Evolutionary conservation across 768 basidiomycete genomes (phyloP), one percentile per base, ranked within the genome.

Genomic region (Hericium rajendrae): DNA sequence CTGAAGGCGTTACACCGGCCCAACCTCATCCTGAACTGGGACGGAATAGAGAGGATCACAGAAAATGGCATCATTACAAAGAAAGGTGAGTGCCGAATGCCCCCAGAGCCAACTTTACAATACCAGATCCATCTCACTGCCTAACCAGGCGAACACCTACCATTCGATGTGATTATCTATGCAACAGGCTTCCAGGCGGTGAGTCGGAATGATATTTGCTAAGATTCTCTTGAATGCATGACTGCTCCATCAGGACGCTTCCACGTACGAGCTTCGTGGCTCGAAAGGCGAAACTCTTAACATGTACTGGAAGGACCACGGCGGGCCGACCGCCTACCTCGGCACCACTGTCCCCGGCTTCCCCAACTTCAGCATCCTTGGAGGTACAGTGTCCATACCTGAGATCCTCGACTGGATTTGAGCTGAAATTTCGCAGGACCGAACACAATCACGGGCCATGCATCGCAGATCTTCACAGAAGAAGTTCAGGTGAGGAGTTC

Each of bases 341-440:
- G 71, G 72, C 15, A 69, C 69, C 3, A 54, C 65, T 8, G 55
- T 74, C 38, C 73, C 72, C 8, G 66, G 62, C 18, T 73, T 73
- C n/a, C 72, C 73, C 1, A 74, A 73, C 48, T 69, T 70, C 55
- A 71, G 67, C 60, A 64, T 68, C 56, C 28, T 73, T 9, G 55
- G 60, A 20, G 72, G 70, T 69, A n/a, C 28, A 65, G 61, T n/a
- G 15, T 24, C 38, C 22, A 16, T 48, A n/a, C 11, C 12, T 37
- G 16, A 20, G 24, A 46, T 41, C 20, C 3, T 37, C 15, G 20
- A 11, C 24, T 18, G 10, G 11, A 10, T 20, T 46, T 6, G 32
- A 6, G 32, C 39, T 26, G 10, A 32, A 32, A 32, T 32, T 3
- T 41, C 32, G 15, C 26, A 63, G 60, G 66, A 10, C 66, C 66